These are phyloP conservation scores for Geosmithia flava DNA, from an alignment of 2,329 filamentous ascomycete genomes.

Conservation along the genomic window DNA sequence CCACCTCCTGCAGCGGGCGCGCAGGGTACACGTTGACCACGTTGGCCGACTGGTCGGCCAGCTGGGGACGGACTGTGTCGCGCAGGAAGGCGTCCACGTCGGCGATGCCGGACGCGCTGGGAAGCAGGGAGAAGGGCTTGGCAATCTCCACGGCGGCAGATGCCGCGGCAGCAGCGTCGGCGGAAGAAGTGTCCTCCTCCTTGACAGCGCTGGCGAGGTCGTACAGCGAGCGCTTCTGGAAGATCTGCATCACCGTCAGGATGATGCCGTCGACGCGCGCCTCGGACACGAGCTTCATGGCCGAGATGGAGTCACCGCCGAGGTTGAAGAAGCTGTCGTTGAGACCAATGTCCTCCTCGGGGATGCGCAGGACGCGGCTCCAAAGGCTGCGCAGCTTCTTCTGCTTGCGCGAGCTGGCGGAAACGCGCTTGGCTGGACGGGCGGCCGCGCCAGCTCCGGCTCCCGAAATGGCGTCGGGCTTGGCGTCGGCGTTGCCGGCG, in stretches of 20 bases:
- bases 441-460: slow-evolving; percentile 2
- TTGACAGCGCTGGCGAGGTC: slow-evolving; percentile 41
- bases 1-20: slow-evolving; percentile 45
- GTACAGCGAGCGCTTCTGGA: slow-evolving; percentile 31
- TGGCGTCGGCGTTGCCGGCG: slow-evolving; percentile 3
- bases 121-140: slow-evolving; percentile 33
- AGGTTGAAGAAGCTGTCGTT: slow-evolving; percentile 49
- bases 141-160: slow-evolving; percentile 4
- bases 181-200: slow-evolving; percentile 11
- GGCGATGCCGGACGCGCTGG: slow-evolving; percentile 19
- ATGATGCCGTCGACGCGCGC: slow-evolving; percentile 32
- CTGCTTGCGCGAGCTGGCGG: slow-evolving; percentile 27
- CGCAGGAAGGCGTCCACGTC: slow-evolving; percentile 22
- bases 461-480: slow-evolving; percentile 2
- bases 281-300: slow-evolving; percentile 49
- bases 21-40: slow-evolving; percentile 45
- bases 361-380: slow-evolving; percentile 30
- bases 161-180: slow-evolving; percentile 15
- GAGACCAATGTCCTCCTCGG: slow-evolving; percentile 32
- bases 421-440: slow-evolving; percentile 16
- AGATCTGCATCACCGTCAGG: slow-evolving; percentile 43
- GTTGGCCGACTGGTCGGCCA: slow-evolving; percentile 31
- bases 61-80: slow-evolving; percentile 33
- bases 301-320: slow-evolving; percentile 46
- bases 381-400: slow-evolving; percentile 32